Conservation (phyloP, 2,329 filamentous ascomycete genomes). For the Leptodontidium sp. region DNA sequence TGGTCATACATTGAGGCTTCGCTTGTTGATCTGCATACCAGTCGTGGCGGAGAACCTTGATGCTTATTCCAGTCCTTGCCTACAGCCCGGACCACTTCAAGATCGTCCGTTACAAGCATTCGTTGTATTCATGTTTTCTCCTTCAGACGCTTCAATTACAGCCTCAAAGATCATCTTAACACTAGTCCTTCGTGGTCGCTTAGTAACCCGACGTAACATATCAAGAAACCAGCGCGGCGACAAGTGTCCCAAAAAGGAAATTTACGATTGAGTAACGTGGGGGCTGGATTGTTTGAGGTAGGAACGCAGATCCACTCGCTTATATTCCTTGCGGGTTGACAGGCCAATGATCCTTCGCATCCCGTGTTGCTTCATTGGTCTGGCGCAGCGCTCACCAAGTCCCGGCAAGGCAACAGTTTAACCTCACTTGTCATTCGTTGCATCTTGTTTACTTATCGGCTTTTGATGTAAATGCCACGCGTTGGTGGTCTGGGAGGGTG, state of each 20-base stretch:
- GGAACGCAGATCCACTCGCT: background rate
- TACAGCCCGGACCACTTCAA: no score
- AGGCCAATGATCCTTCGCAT: constrained; percentile 5
- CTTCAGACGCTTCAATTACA: no score
- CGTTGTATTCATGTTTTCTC: no score
- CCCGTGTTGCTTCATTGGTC: background rate
- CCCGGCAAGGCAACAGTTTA: constrained; percentile 12
- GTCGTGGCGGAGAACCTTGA: no score
- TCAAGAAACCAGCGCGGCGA: no score
- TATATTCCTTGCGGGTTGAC: background rate
- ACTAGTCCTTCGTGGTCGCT: no score
- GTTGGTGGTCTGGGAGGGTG: background rate
- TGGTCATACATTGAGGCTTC: no score
- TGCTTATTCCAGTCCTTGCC: no score
- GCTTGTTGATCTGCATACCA: no score
- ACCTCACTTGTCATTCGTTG: constrained; percentile 7
- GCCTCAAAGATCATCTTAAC: no score
- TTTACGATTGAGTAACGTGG: background rate
- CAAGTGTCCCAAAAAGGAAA: background rate
- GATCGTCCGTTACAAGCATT: no score
- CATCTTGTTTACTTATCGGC: background rate
- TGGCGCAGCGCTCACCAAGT: background rate
- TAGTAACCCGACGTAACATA: no score
- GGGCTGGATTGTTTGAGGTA: background rate
- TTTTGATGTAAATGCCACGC: constrained; percentile 2